These are phyloP conservation scores for Fraxinus latifolia DNA, from an alignment of 305 asterid genomes.

Conservation along the genomic window DNA sequence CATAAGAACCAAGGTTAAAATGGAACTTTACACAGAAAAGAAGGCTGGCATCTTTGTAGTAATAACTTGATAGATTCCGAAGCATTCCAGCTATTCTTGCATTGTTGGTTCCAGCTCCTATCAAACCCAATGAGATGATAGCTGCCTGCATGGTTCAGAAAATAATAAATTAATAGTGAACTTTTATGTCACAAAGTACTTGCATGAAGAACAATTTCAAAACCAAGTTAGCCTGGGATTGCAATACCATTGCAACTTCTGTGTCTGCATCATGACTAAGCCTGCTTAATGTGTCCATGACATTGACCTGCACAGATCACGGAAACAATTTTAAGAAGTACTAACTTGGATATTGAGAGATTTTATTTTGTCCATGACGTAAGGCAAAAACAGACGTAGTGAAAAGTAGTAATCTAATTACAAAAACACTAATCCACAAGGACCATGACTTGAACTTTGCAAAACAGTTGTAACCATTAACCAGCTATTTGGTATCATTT, in stretches of 20 bases:
- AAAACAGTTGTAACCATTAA: background rate
- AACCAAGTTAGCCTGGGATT: conserved; percentile 3
- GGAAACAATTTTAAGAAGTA: background rate
- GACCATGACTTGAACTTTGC: background rate
- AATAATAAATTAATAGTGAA: background rate
- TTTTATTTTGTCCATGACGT: background rate
- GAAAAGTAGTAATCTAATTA: background rate
- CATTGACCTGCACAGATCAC: conserved; percentile 69
- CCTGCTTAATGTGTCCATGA: conserved; percentile 97
- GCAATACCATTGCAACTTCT: conserved; percentile 88
- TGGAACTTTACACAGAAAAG: conserved; percentile 73
- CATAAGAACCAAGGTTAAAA: conserved; percentile 7
- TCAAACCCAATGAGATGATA: conserved; percentile 80
- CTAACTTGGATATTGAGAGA: background rate
- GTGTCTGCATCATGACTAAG: conserved; percentile 95
- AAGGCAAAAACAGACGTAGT: background rate
- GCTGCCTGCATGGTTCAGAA: conserved; percentile 59
- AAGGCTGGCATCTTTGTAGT: conserved; percentile 90
- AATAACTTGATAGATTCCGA: conserved; percentile 90
- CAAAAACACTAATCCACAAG: background rate
- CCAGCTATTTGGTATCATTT: background rate
- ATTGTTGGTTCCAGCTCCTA: conserved; percentile 97
- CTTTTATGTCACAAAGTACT: background rate
- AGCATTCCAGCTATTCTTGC: conserved; percentile 99
- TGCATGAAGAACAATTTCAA: background rate